A percentile compares a stretch with the other conserved stretches of the same genome.
phyloP scores from a whole-genome alignment of 805 yeast species.

The Zygoascus flipseniorum region DNA sequence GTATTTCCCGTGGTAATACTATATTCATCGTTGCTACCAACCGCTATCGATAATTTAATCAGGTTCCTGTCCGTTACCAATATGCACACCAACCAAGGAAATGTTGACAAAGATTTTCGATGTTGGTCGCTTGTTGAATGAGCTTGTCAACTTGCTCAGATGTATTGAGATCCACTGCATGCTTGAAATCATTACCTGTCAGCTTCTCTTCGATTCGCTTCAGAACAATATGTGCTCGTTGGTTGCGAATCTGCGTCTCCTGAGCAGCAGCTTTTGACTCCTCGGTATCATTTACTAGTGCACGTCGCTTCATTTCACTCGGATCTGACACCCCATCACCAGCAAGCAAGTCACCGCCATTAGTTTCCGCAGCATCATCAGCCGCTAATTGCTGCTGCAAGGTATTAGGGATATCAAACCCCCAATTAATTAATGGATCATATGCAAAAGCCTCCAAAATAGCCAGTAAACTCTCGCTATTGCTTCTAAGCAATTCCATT shows the following conservation, averaged over 20 bases:
- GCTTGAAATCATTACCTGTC: slow-evolving; percentile 85
- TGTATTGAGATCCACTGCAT: slow-evolving; percentile 61
- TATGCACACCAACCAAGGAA: slow-evolving; percentile 99
- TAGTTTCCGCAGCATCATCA: not conserved
- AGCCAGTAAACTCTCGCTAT: slow-evolving; percentile 95
- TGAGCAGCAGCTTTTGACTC: slow-evolving; percentile 62
- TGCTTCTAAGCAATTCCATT: slow-evolving; percentile 87
- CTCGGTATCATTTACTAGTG: slow-evolving; percentile 69
- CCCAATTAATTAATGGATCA: slow-evolving; percentile 98
- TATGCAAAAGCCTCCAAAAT: slow-evolving; percentile 96
- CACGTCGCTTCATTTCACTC: slow-evolving; percentile 60
- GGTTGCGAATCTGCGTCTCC: slow-evolving; percentile 64
- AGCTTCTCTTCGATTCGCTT: slow-evolving; percentile 86
- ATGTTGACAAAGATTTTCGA: slow-evolving; percentile 92
- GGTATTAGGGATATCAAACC: slow-evolving; percentile 81
- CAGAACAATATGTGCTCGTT: slow-evolving; percentile 84
- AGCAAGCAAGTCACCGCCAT: slow-evolving; percentile 1
- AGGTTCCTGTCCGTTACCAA: slow-evolving; percentile 48
- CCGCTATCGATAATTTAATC: too few relatives aligned
- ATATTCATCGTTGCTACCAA: too few relatives aligned
- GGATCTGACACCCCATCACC: slow-evolving; percentile 34
- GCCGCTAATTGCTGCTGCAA: slow-evolving; percentile 7
- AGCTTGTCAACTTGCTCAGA: slow-evolving; percentile 88
- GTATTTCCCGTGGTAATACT: not conserved
- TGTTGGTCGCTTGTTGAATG: slow-evolving; percentile 93